These are phyloP conservation scores for Cadophora gregata DNA, from an alignment of 2,329 filamentous ascomycete species.

Conservation along the genomic window DNA sequence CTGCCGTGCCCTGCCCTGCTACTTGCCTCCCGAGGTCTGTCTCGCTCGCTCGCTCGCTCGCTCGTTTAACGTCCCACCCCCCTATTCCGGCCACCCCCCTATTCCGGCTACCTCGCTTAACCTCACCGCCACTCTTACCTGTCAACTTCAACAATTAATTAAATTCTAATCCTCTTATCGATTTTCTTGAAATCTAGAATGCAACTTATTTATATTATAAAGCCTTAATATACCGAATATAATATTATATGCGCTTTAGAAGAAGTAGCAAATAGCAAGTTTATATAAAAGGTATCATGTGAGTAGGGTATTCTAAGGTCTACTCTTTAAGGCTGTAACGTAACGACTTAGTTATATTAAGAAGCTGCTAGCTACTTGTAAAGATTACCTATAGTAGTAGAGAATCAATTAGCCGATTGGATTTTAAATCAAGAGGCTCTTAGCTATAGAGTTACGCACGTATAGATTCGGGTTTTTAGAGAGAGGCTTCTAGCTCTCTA, in stretches of 20 bases:
- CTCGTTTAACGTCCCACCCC: neutral
- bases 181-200: neutral
- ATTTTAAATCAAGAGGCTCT: neutral
- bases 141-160: neutral
- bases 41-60: no score
- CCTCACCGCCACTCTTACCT: neutral
- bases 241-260: neutral
- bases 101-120: neutral
- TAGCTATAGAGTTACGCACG: neutral
- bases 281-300: neutral
- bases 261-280: neutral
- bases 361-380: neutral
- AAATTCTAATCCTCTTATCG: neutral
- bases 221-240: neutral
- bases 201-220: neutral
- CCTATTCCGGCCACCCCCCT: neutral
- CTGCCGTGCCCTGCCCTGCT: neutral
- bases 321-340: neutral
- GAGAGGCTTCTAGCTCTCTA: neutral
- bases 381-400: neutral
- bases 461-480: neutral
- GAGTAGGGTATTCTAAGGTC: neutral
- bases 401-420: neutral
- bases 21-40: neutral
- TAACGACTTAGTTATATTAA: neutral